A percentile compares a stretch with the other conserved stretches of the same genome.
These are phyloP conservation scores for Phialemoniopsis sp. DNA, from an alignment of 2,329 filamentous ascomycete species.

Conservation along the genomic window DNA sequence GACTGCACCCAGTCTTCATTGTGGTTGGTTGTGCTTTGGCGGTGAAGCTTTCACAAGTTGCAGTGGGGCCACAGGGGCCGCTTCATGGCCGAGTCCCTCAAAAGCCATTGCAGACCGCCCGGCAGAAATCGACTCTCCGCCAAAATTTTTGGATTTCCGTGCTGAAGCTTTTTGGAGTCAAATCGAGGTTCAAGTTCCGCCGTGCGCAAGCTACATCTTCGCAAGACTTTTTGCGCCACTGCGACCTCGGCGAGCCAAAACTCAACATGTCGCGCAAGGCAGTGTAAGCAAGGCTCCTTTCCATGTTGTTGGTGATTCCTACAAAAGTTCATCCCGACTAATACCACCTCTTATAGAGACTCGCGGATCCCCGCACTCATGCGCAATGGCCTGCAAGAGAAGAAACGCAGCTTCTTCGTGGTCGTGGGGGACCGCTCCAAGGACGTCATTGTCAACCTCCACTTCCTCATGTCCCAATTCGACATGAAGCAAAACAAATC, in stretches of 20 bases:
- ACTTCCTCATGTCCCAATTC: slow-evolving; percentile 76
- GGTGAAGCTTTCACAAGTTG: no score
- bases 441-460: slow-evolving; percentile 90
- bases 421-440: slow-evolving; percentile 92
- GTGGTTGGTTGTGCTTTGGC: no score
- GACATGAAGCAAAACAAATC: slow-evolving; percentile 95
- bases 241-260: slow-evolving; percentile 5
- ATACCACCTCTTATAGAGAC: slow-evolving; percentile 51
- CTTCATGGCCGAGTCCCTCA: no score
- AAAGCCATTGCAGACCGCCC: neutral
- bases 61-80: no score
- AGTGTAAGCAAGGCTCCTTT: slow-evolving; percentile 30
- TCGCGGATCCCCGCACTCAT: slow-evolving; percentile 88
- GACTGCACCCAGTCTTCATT: no score
- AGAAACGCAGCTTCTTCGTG: slow-evolving; percentile 97
- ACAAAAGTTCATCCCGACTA: neutral
- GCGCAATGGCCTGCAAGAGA: slow-evolving; percentile 86
- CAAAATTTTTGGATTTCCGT: neutral
- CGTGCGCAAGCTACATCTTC: neutral
- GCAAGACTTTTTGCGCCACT: neutral
- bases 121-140: slow-evolving; percentile 2
- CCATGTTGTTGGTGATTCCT: slow-evolving; percentile 21
- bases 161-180: neutral
- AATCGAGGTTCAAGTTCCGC: neutral
- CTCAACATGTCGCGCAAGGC: slow-evolving; percentile 56